Conservation (phyloP, 2,329 filamentous ascomycete species). For the Aspergillus sp. region DNA sequence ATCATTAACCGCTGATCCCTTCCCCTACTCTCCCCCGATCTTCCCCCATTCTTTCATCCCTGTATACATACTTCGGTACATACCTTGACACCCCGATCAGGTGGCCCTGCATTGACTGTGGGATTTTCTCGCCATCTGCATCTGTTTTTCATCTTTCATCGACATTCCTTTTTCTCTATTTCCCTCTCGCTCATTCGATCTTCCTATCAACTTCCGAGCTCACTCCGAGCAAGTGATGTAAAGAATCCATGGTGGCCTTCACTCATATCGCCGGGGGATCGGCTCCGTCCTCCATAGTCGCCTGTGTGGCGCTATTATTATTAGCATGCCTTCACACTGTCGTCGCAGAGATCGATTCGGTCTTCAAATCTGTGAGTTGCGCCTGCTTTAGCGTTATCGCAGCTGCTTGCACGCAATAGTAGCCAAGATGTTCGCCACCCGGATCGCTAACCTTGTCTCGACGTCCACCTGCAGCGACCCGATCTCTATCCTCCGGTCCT, state of each 20-base stretch:
- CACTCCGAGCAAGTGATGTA: slow-evolving; percentile 20
- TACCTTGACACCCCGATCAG: background rate
- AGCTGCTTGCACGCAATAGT: slow-evolving; percentile 2
- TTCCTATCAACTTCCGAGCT: background rate
- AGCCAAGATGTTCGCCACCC: slow-evolving; percentile 9
- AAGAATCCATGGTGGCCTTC: slow-evolving; percentile 29
- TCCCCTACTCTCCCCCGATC: background rate
- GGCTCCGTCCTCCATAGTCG: slow-evolving; percentile 9
- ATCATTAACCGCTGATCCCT: background rate
- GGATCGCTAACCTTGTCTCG: slow-evolving; percentile 2
- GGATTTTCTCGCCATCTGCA: background rate
- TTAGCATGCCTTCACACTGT: slow-evolving; percentile 13
- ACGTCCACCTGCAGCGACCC: slow-evolving; percentile 34
- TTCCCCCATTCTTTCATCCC: background rate
- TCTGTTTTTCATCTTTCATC: background rate
- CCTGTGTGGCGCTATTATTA: background rate
- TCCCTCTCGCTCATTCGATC: background rate
- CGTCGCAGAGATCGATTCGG: slow-evolving; percentile 33
- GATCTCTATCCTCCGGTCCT: slow-evolving; percentile 42
- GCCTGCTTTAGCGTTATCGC: background rate
- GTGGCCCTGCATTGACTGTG: background rate
- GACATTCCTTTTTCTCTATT: background rate
- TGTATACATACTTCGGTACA: background rate
- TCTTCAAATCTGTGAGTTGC: slow-evolving; percentile 40
- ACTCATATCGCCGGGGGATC: slow-evolving; percentile 17